Conservation (phyloP, 2,329 filamentous ascomycete genomes). For the Aspergillus sp. region DNA sequence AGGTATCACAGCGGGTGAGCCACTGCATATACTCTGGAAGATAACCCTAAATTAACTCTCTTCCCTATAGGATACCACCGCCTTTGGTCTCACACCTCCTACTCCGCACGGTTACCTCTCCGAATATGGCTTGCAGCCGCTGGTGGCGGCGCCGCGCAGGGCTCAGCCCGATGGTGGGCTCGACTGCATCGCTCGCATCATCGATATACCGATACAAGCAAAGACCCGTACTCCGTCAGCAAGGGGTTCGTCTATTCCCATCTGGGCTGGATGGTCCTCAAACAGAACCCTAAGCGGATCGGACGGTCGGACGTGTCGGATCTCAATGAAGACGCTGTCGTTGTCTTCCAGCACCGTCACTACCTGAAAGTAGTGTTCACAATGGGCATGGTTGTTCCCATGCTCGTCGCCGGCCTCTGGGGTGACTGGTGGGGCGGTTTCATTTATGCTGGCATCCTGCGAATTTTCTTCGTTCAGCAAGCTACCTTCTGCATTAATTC, state of each 20-base stretch:
- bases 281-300: constrained; percentile 12
- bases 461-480: constrained; percentile 76
- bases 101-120: constrained; percentile 10
- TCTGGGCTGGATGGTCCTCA: constrained; percentile 17
- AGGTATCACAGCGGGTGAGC: constrained; percentile 11
- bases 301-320: constrained; percentile 12
- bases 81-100: constrained; percentile 16
- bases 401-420: constrained; percentile 11
- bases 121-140: constrained; percentile 9
- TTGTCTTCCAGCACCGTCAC: constrained; percentile 18
- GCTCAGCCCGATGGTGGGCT: constrained; percentile 16
- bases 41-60: background rate
- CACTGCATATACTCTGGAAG: background rate
- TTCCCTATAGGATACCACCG: constrained; percentile 61
- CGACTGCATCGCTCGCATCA: constrained; percentile 16
- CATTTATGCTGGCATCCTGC: constrained; percentile 64
- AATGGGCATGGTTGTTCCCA: constrained; percentile 12
- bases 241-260: constrained; percentile 16
- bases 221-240: constrained; percentile 15
- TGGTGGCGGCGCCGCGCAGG: constrained; percentile 11
- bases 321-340: constrained; percentile 13
- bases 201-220: constrained; percentile 18
- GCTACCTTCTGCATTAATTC: constrained; percentile 82
- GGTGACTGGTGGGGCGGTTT: constrained; percentile 16
- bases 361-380: constrained; percentile 10